Percentiles rank a stretch among this genome's conserved stretches.
Conservation (phyloP, 371 early-diverging fungal genomes). For the Mucor velutinosus region DNA sequence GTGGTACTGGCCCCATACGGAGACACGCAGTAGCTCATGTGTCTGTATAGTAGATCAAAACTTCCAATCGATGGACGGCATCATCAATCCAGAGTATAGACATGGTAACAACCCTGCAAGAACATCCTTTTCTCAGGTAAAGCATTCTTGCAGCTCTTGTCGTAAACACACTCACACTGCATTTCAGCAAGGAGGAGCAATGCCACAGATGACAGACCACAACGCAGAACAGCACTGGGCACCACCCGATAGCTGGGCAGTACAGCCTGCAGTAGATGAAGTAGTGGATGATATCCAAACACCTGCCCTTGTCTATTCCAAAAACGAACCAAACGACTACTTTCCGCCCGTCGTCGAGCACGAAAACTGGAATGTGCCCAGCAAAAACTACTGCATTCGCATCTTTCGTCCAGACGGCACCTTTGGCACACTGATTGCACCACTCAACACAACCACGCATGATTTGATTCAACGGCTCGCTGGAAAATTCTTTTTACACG, state of each 20-base stretch:
- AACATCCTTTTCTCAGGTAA: slow-evolving; percentile 13
- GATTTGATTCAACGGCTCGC: slow-evolving; percentile 73
- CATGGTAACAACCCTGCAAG: too few relatives aligned
- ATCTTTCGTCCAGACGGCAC: slow-evolving; percentile 74
- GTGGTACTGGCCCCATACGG: not conserved
- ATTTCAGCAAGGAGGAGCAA: not conserved
- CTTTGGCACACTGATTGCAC: slow-evolving; percentile 74
- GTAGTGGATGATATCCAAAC: slow-evolving; percentile 5
- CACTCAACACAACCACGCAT: slow-evolving; percentile 66
- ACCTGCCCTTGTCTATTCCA: slow-evolving; percentile 14
- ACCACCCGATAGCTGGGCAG: slow-evolving; percentile 74
- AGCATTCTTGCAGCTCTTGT: too few relatives aligned
- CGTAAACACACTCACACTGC: not conserved
- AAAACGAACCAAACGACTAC: slow-evolving; percentile 43
- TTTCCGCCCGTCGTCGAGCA: slow-evolving; percentile 28
- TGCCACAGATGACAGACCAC: not conserved
- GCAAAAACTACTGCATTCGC: slow-evolving; percentile 56
- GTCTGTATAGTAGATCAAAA: slow-evolving; percentile 40
- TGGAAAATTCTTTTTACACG: slow-evolving; percentile 78
- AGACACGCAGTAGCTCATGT: too few relatives aligned
- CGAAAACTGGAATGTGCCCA: slow-evolving; percentile 31
- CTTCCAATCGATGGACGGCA: slow-evolving; percentile 53
- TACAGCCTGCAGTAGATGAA: slow-evolving; percentile 46
- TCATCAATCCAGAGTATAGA: slow-evolving; percentile 40
- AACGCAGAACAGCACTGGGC: slow-evolving; percentile 56